These are phyloP conservation scores for Trichoderma sp. DNA, from an alignment of 2,329 filamentous ascomycete genomes.

Conservation along the genomic window DNA sequence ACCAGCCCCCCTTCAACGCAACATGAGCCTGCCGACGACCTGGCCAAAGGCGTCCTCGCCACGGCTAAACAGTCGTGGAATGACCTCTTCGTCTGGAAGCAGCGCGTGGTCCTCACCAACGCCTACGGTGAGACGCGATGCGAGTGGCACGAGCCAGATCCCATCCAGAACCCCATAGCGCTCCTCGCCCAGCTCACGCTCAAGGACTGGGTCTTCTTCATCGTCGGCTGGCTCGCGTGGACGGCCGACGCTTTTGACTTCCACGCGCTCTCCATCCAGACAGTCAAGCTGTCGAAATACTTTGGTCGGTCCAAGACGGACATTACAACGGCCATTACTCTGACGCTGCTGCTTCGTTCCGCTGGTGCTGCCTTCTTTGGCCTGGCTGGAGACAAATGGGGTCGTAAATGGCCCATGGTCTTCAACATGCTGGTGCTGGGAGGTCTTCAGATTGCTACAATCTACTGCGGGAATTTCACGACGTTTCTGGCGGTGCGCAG, in stretches of 20 bases:
- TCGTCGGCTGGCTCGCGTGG: slow-evolving; percentile 76
- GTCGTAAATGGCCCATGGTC: slow-evolving; percentile 84
- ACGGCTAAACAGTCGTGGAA: slow-evolving; percentile 66
- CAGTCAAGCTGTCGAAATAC: slow-evolving; percentile 65
- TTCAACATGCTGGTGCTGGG: slow-evolving; percentile 75
- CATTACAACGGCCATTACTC: slow-evolving; percentile 74
- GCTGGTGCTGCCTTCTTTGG: slow-evolving; percentile 78
- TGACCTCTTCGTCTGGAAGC: slow-evolving; percentile 75
- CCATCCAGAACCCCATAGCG: slow-evolving; percentile 70
- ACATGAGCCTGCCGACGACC: slow-evolving; percentile 63
- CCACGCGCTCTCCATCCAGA: slow-evolving; percentile 78
- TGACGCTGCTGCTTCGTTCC: slow-evolving; percentile 74
- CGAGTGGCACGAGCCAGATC: slow-evolving; percentile 70
- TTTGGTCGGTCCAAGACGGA: slow-evolving; percentile 61
- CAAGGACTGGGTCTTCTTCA: slow-evolving; percentile 74
- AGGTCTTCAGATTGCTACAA: slow-evolving; percentile 72
- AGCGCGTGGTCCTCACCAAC: slow-evolving; percentile 69
- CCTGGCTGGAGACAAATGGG: slow-evolving; percentile 76
- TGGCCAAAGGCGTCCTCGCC: slow-evolving; percentile 66
- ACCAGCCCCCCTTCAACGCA: not conserved
- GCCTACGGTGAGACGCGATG: slow-evolving; percentile 65
- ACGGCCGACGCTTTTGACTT: slow-evolving; percentile 84
- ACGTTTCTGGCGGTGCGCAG: slow-evolving; percentile 76
- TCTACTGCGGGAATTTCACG: slow-evolving; percentile 71
- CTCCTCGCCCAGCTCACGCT: slow-evolving; percentile 66